Percentiles rank a stretch among this genome's conserved stretches.
phyloP scores from a whole-genome alignment of 1,284 basidiomycete species.

The Anthracocystis setariae region DNA sequence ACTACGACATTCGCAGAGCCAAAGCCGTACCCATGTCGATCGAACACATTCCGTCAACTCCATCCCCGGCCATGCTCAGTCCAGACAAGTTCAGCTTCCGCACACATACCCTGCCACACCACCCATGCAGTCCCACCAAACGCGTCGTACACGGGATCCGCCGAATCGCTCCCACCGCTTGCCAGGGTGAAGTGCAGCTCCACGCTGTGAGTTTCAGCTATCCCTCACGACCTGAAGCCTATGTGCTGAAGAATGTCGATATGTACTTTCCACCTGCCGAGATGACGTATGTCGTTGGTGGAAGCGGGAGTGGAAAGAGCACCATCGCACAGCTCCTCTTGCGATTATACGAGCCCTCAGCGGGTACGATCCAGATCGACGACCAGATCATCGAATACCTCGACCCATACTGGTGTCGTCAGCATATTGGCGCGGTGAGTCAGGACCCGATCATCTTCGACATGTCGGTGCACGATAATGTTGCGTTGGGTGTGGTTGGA shows the following conservation, averaged over 20 bases:
- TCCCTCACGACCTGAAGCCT: slow-evolving; percentile 78
- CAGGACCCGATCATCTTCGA: slow-evolving; percentile 84
- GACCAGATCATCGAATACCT: slow-evolving; percentile 78
- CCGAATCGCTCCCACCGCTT: slow-evolving; percentile 49
- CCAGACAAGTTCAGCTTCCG: slow-evolving; percentile 23
- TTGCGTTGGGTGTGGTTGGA: slow-evolving; percentile 77
- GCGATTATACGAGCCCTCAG: slow-evolving; percentile 75
- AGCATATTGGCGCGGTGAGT: slow-evolving; percentile 80
- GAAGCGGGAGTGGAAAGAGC: slow-evolving; percentile 91
- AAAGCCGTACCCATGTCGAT: slow-evolving; percentile 51
- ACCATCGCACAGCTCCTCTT: slow-evolving; percentile 85
- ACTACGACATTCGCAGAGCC: slow-evolving; percentile 28
- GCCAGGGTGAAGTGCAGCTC: slow-evolving; percentile 80
- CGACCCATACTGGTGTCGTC: slow-evolving; percentile 78
- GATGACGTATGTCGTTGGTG: slow-evolving; percentile 90
- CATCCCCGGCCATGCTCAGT: slow-evolving; percentile 12
- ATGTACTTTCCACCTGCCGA: slow-evolving; percentile 82
- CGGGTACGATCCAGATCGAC: slow-evolving; percentile 77
- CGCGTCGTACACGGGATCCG: slow-evolving; percentile 35
- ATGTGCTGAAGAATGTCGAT: slow-evolving; percentile 75
- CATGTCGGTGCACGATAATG: slow-evolving; percentile 85
- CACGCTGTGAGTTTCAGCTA: slow-evolving; percentile 83
- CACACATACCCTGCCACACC: not conserved
- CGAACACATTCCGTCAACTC: slow-evolving; percentile 34
- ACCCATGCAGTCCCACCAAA: not conserved